Evolutionary conservation across 208 protist species (phyloP), one percentile per base, ranked within the genome.

Genomic region (Trypanosoma melophagium): DNA sequence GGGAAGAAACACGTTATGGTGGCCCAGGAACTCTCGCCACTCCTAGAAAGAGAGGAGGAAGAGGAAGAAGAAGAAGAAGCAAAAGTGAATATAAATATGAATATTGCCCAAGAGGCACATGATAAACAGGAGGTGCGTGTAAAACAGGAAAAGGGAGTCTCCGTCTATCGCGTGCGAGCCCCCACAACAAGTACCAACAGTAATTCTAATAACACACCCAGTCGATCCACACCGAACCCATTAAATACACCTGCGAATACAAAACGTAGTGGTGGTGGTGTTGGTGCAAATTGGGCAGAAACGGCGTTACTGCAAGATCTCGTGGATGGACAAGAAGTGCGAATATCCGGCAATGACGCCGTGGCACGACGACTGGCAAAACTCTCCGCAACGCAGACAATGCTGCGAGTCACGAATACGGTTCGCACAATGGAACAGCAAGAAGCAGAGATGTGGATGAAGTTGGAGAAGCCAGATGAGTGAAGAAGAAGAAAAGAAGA

Each of bases 1-100:
- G 79, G 76, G 5, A 80, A 80, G 74, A 80, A 80, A 60, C 83
- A 93, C 58, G 56, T 91, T 10, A 49, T 93, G 14, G 76, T 69
- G 8, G 65, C 77, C 17, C 74, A 83, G 45, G 74, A 85, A 31
- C 35, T 84, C 3, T 58, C 44, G 2, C 63, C 71, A 42, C 55
- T 70, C 3, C 24, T 66, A 21, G 64, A 66, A 50, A 22, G 45
- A 19, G 63, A 61, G 16, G 44, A 64, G 9, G 52, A 58, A 14
- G 60, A 35, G 49, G 62, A 58, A 40, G 55, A 57, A 5, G 8
- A 28, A 31, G 31, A 22, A 8, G 38, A 44, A 16, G 50, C 16
- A 21, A 42, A 16, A 7, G 67, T 19, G n/a, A 25, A 38, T 35
- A 24, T 50, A 31, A 14, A 31, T 35, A 28, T 25, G 12, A 9